phyloP scores from a whole-genome alignment of 2,329 filamentous ascomycete genomes.

The Clonostachys sp. region DNA sequence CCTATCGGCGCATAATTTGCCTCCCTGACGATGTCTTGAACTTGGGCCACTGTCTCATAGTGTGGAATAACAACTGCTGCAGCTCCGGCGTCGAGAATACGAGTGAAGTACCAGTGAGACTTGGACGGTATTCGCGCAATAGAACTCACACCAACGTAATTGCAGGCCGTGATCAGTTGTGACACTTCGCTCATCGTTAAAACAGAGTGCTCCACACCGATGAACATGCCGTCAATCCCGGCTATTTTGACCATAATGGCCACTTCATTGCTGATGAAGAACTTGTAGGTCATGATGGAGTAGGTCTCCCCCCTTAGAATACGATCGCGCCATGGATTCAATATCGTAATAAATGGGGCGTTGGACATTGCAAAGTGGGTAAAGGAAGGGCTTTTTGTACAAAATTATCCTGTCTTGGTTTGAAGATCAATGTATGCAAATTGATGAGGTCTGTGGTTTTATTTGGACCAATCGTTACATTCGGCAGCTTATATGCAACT shows the following conservation, averaged over 20 bases:
- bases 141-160: slow-evolving; percentile 16
- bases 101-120: slow-evolving; percentile 18
- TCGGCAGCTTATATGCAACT: too few species aligned
- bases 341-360: not conserved
- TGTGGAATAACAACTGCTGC: slow-evolving; percentile 11
- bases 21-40: slow-evolving; percentile 7
- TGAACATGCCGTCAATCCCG: slow-evolving; percentile 23
- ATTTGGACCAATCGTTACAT: too few species aligned
- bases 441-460: too few species aligned
- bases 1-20: slow-evolving; percentile 16
- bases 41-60: slow-evolving; percentile 11
- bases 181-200: slow-evolving; percentile 15
- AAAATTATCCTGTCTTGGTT: too few species aligned
- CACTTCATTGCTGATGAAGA: slow-evolving; percentile 13
- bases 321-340: slow-evolving; percentile 1
- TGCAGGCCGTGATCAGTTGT: slow-evolving; percentile 14
- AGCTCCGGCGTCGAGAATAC: slow-evolving; percentile 21
- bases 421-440: too few species aligned
- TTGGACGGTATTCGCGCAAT: slow-evolving; percentile 21
- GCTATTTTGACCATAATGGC: slow-evolving; percentile 18
- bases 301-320: slow-evolving; percentile 10
- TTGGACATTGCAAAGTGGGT: too few species aligned
- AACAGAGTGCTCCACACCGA: slow-evolving; percentile 26
- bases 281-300: slow-evolving; percentile 16
- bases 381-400: too few species aligned